Evolutionary conservation across 192 early-diverging fungal genomes (phyloP).

Genomic region (Cladochytrium replicatum): DNA sequence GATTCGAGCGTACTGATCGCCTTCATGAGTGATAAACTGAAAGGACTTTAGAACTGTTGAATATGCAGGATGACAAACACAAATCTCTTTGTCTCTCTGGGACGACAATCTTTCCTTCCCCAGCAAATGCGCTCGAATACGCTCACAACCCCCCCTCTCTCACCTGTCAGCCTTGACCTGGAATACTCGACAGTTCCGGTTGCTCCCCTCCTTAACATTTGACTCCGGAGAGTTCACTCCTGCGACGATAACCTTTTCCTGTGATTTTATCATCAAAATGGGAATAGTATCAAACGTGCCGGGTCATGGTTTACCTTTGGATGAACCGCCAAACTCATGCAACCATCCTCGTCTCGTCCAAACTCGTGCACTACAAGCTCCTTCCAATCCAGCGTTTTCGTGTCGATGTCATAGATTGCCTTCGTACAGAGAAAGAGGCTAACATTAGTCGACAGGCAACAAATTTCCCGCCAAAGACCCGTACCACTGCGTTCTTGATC

Average conservation of each 20-base stretch:
- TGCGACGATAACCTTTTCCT: constrained; percentile 50
- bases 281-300: neutral
- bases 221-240: constrained; percentile 62
- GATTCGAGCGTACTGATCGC: constrained; percentile 38
- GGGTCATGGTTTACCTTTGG: constrained; percentile 48
- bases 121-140: neutral
- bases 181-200: constrained; percentile 73
- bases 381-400: constrained; percentile 19
- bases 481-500: constrained; percentile 81
- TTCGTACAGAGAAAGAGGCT: constrained; percentile 3
- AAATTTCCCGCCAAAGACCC: constrained; percentile 7
- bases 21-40: constrained; percentile 26
- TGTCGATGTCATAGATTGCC: constrained; percentile 28
- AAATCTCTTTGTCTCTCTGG: no score
- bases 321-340: constrained; percentile 69
- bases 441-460: neutral
- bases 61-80: no score
- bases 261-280: neutral
- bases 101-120: neutral
- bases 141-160: neutral
- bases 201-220: constrained; percentile 56
- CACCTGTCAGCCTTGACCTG: constrained; percentile 45
- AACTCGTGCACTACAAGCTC: constrained; percentile 23
- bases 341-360: constrained; percentile 64
- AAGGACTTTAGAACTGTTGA: neutral